Percentiles rank a stretch among this genome's conserved stretches.
These are phyloP conservation scores for Trypanosoma theileri DNA, from an alignment of 208 protist species.

Conservation along the genomic window DNA sequence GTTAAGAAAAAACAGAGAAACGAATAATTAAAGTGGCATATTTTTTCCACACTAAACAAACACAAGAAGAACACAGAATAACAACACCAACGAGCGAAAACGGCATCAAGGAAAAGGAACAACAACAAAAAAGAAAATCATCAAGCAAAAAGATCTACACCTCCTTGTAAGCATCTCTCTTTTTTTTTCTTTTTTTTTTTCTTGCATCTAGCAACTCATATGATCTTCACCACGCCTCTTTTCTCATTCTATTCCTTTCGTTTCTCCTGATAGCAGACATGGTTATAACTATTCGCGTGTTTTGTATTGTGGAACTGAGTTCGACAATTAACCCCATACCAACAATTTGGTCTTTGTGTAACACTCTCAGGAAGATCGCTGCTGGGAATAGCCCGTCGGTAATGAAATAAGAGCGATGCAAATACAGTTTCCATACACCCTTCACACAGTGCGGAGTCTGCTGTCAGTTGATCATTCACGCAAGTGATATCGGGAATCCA, in stretches of 20 bases:
- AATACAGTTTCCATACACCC: constrained; percentile 58
- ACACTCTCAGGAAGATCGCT: constrained; percentile 61
- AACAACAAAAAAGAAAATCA: too few relatives aligned
- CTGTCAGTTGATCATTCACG: constrained; percentile 43
- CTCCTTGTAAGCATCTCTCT: background rate
- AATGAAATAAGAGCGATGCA: constrained; percentile 75
- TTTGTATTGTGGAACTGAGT: constrained; percentile 78
- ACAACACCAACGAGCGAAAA: too few relatives aligned
- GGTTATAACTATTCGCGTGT: constrained; percentile 87
- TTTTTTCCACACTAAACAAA: too few relatives aligned
- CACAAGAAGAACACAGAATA: too few relatives aligned
- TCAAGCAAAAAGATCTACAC: too few relatives aligned
- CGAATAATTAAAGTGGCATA: too few relatives aligned
- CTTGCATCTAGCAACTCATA: background rate
- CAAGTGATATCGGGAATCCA: constrained; percentile 67
- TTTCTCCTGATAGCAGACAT: constrained; percentile 88
- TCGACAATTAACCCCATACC: constrained; percentile 85
- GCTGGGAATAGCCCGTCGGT: constrained; percentile 54
- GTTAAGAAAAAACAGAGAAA: too few relatives aligned
- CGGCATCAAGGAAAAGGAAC: too few relatives aligned
- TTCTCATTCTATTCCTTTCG: constrained; percentile 68
- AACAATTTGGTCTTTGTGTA: constrained; percentile 75
- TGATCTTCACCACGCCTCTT: background rate
- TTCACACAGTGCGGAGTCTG: constrained; percentile 51
- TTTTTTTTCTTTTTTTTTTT: background rate